A percentile compares a stretch with the other conserved stretches of the same genome.
Conservation (phyloP, 257 asterid species). For the Scutellaria baicalensis region DNA sequence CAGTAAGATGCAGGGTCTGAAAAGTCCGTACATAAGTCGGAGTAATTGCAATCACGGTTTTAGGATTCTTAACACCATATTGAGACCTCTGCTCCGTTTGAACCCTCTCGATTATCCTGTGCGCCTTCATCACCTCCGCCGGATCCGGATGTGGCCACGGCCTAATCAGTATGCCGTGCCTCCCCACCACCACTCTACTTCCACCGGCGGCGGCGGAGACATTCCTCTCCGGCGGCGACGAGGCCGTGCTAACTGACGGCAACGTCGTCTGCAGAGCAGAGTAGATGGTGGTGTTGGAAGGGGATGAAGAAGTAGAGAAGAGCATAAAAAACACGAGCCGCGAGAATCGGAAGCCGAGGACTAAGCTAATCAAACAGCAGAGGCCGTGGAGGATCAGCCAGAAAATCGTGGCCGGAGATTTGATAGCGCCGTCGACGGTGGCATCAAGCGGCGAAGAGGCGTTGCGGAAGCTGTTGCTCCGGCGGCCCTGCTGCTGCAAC, state of each 20-base stretch:
- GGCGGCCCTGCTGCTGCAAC: constrained; percentile 83
- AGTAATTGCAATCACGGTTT: constrained; percentile 66
- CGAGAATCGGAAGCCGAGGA: constrained; percentile 89
- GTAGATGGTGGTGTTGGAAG: constrained; percentile 36
- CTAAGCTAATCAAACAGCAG: constrained; percentile 83
- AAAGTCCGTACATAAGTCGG: constrained; percentile 93
- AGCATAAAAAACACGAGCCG: constrained; percentile 75
- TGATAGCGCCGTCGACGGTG: constrained; percentile 52
- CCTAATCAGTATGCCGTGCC: constrained; percentile 87
- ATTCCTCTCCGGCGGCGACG: constrained; percentile 29
- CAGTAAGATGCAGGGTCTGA: constrained; percentile 90
- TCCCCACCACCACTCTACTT: constrained; percentile 84
- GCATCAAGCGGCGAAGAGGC: constrained; percentile 54
- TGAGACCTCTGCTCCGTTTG: constrained; percentile 84
- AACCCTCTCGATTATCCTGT: constrained; percentile 76
- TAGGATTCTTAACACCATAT: constrained; percentile 77
- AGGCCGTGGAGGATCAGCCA: constrained; percentile 73
- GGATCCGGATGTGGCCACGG: constrained; percentile 99
- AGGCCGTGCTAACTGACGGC: neutral
- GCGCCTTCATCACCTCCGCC: constrained; percentile 86
- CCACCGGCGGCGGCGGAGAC: constrained; percentile 22
- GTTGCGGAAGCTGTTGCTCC: constrained; percentile 72
- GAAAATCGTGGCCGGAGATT: constrained; percentile 69
- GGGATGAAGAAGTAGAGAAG: constrained; percentile 41
- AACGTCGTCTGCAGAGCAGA: constrained; percentile 20